These are phyloP conservation scores for Parasitella parasitica DNA, from an alignment of 371 early-diverging fungal genomes.

Conservation along the genomic window DNA sequence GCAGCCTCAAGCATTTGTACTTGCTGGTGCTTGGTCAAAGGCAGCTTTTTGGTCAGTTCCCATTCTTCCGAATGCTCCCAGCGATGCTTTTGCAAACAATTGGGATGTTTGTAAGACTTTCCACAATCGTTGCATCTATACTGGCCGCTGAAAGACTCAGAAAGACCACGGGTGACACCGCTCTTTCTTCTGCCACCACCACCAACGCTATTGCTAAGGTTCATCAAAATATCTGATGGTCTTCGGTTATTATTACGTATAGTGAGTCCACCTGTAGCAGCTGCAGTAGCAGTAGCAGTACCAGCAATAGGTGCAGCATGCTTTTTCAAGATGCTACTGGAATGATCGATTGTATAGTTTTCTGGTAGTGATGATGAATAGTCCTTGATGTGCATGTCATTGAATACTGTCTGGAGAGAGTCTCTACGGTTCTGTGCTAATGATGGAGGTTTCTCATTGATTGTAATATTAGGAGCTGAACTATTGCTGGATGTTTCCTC, in stretches of 20 bases:
- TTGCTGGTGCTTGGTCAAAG: conserved; percentile 74
- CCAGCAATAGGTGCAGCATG: conserved; percentile 6
- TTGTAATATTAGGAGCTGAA: not conserved
- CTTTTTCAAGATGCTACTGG: not conserved
- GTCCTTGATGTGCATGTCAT: conserved; percentile 34
- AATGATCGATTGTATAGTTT: conserved; percentile 52
- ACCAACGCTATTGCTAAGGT: not conserved
- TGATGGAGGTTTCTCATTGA: not conserved
- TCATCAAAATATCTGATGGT: conserved; percentile 5
- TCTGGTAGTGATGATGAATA: conserved; percentile 44
- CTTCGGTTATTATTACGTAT: conserved; percentile 27
- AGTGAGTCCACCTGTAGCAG: conserved; percentile 41
- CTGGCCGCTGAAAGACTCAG: conserved; percentile 26
- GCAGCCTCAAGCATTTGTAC: conserved; percentile 79
- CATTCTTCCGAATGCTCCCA: conserved; percentile 76
- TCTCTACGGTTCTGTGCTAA: conserved; percentile 25
- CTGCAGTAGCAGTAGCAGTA: conserved; percentile 28
- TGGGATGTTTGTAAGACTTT: conserved; percentile 69
- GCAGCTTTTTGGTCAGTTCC: conserved; percentile 62
- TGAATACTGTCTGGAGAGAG: conserved; percentile 42
- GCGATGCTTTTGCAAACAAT: conserved; percentile 68
- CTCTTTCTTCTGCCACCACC: conserved; percentile 6
- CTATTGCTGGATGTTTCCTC: conserved; percentile 28
- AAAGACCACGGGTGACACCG: conserved; percentile 11
- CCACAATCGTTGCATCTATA: conserved; percentile 64